phyloP scores from a whole-genome alignment of 306 rosid species.

The Abrus pulchellus region DNA sequence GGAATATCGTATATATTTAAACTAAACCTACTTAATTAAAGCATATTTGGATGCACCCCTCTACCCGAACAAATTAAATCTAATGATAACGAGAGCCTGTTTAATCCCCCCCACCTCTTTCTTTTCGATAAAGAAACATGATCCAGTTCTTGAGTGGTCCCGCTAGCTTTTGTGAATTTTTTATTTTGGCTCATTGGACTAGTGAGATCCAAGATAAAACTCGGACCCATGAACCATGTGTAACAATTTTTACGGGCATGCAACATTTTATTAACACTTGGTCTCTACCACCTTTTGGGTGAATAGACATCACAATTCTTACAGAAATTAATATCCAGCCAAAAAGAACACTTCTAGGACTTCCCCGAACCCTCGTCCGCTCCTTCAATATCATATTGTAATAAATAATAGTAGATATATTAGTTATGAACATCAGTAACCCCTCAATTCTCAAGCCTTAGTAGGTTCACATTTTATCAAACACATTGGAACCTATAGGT shows the following conservation, averaged over 20 bases:
- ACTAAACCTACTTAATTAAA: not conserved
- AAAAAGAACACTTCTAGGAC: not conserved
- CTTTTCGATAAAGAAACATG: constrained; percentile 28
- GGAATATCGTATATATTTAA: constrained; percentile 5
- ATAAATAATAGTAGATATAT: too few relatives aligned
- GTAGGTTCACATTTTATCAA: not conserved
- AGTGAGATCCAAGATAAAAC: constrained; percentile 17
- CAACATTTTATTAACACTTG: constrained; percentile 31
- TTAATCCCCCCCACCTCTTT: not conserved
- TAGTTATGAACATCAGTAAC: not conserved
- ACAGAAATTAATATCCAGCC: not conserved
- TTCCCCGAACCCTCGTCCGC: not conserved
- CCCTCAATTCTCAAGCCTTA: not conserved
- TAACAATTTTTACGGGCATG: constrained; percentile 29
- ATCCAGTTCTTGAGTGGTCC: constrained; percentile 40
- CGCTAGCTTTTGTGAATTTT: not conserved
- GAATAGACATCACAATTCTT: constrained; percentile 20
- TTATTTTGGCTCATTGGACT: constrained; percentile 15
- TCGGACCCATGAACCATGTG: constrained; percentile 33
- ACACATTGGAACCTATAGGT: not conserved
- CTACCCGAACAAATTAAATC: constrained; percentile 39
- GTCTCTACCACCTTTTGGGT: constrained; percentile 28
- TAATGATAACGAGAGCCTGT: not conserved
- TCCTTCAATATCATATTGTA: constrained; percentile 10
- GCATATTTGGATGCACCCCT: constrained; percentile 43